Base-by-base conservation (phyloP, 1,139 yeast genomes). In the Geotrichum citri-aurantii region DNA sequence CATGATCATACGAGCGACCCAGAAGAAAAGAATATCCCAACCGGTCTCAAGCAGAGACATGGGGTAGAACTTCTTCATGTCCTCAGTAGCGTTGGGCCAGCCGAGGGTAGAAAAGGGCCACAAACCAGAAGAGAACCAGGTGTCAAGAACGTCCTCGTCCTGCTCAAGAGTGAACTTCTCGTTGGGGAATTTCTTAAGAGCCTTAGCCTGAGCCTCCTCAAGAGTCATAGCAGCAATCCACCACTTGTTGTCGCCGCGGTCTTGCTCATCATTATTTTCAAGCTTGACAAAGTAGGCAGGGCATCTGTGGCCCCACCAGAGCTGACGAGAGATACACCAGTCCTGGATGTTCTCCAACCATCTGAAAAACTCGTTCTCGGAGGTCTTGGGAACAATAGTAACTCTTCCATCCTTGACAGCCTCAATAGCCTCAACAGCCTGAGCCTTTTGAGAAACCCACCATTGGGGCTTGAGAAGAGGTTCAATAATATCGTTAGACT, bases 301-400 rank as follows among this genome's bases (percentile, higher is more conserved):
- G 76, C 97, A 90, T 78, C 98, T 85, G 78, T 93, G 99, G 65
- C 99, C 99, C 99, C 99, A 93, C 99, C 99, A 93, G 70, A 93
- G 82, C 79, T 93, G 99, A 77, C 99, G 88, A 33, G 98, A 93
- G 65, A 93, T 91, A 85, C 99, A 93, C 99, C 99, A 93, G 78
- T 93, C 99, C 79, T 95, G 98, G 66, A 92, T 88, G 75, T 91
- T 89, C 73, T 86, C 95, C 75, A 93, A 79, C 99, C 99, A 93
- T 74, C 86, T 90, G 85, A 86, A 88, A 76, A 87, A 93, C 77
- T 93, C 99, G 62, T 87, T 82, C 77, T 91, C 96, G 10, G 97
- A 91, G 27, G 92, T 79, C 75, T 88, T 87, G 66, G 99, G 99
- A 60, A 84, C 77, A 69, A 93, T 90, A 60, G 83, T 82, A 68